Evolutionary conservation across 805 yeast species (phyloP), one percentile per base, ranked within the genome.

Genomic region (Nakazawaea peltata): DNA sequence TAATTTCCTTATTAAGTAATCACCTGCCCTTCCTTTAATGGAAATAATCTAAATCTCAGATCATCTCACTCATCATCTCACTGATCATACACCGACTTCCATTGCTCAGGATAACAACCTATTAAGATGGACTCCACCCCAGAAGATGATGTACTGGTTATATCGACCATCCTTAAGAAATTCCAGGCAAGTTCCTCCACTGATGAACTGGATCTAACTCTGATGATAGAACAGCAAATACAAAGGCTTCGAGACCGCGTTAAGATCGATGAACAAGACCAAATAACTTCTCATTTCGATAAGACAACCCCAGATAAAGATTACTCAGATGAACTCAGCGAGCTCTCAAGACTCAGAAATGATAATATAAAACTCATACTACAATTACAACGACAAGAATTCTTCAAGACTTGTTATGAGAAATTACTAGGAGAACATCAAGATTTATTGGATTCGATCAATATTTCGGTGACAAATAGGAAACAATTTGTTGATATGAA

Each of bases 101-200:
- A n/a, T n/a, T n/a, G n/a, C n/a, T n/a, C n/a, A n/a, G n/a, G n/a
- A n/a, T n/a, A n/a, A n/a, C n/a, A n/a, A n/a, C n/a, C n/a, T 25
- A 13, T 10, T 6, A 25, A 17, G 15, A 37, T 37, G 40, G 40
- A 37, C 19, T 32, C 36, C 5, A 37, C 40, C 8, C 40, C 40
- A 10, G 40, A 37, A 29, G 40, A 37, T 16, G 40, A 37, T 33
- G 35, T 37, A 26, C 31, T 29, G 26, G 33, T 26, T 18, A 37
- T 37, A 29, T 32, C 35, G 15, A 24, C n/a, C 11, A 26, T 37
- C 10, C 31, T 37, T 5, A 18, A 28, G 4, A n/a, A 16, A 16
- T 22, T 37, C 10, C 33, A 28, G n/a, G 12, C 31, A 14, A 25
- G 15, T 26, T 21, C 30, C 22, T 19, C 30, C 19, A 5, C 14